A percentile compares a stretch with the other conserved stretches of the same genome.
Evolutionary conservation across 768 basidiomycete genomes (phyloP).

Genomic region (Kwoniella newhampshirensis): DNA sequence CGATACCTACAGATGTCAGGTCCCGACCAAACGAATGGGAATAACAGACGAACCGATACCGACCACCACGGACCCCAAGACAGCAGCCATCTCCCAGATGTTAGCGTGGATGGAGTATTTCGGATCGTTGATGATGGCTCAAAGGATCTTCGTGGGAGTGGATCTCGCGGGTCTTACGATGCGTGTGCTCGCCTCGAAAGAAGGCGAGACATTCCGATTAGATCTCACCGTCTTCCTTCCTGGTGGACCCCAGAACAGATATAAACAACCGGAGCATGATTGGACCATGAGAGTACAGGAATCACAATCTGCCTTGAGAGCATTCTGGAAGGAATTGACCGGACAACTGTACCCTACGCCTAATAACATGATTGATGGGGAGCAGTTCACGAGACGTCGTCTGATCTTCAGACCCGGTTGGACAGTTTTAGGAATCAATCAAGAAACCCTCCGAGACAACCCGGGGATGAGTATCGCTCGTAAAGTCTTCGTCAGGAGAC

Average conservation of each 20-base stretch:
- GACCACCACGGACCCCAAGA: conserved; percentile 7
- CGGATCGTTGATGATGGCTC: conserved; percentile 4
- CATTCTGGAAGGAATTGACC: conserved; percentile 3
- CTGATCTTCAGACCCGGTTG: conserved; percentile 22
- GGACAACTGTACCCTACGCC: conserved; percentile 1
- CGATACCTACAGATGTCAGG: conserved; percentile 8
- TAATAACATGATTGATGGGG: not conserved
- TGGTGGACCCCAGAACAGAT: not conserved
- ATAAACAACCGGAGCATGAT: not conserved
- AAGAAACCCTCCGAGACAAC: not conserved
- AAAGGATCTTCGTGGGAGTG: conserved; percentile 15
- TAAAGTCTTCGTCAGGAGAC: not conserved
- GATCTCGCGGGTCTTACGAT: conserved; percentile 18
- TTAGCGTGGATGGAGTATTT: conserved; percentile 20
- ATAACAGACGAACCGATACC: conserved; percentile 1
- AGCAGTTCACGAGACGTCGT: conserved; percentile 14
- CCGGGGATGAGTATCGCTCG: conserved; percentile 6
- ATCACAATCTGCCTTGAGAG: conserved; percentile 4
- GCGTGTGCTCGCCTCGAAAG: conserved; percentile 14
- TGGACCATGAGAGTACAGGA: conserved; percentile 5
- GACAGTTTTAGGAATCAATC: conserved; percentile 14
- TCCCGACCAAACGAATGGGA: not conserved
- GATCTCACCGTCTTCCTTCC: conserved; percentile 24
- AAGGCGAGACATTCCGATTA: conserved; percentile 8
- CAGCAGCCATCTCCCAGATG: conserved; percentile 1